These are phyloP conservation scores for Codiaeum variegatum DNA, from an alignment of 441 rosid species.

Conservation along the genomic window DNA sequence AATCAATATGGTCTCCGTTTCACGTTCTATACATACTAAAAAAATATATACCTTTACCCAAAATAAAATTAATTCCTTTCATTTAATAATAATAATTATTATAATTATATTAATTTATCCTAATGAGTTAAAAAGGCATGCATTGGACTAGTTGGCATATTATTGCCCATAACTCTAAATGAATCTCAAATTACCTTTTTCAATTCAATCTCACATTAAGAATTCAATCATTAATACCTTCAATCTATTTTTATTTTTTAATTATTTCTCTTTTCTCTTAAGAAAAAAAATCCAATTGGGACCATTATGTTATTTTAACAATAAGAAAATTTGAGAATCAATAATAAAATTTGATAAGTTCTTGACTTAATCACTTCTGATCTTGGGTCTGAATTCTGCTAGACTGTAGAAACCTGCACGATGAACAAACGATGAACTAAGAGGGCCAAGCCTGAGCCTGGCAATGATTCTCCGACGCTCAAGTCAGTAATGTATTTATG, in stretches of 20 bases:
- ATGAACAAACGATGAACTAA: too few species aligned
- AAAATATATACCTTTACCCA: neutral
- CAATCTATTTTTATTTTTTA: neutral
- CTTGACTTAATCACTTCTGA: too few species aligned
- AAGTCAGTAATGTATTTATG: too few species aligned
- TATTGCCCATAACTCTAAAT: conserved; percentile 19
- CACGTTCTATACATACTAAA: neutral
- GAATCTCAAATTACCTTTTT: neutral
- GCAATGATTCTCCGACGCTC: too few species aligned
- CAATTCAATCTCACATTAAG: neutral
- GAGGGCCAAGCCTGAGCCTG: too few species aligned
- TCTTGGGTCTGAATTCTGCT: too few species aligned
- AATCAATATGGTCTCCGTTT: conserved; percentile 15
- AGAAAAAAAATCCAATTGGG: neutral
- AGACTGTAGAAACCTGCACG: too few species aligned
- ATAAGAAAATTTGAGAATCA: neutral
- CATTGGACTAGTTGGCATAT: conserved; percentile 18
- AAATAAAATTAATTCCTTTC: neutral
- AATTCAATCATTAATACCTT: conserved; percentile 14
- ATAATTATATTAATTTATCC: conserved; percentile 1
- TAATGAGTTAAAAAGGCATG: conserved; percentile 16
- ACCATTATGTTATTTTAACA: neutral
- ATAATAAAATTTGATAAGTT: too few species aligned
- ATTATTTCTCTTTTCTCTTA: neutral
- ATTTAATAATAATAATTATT: neutral